Base-by-base conservation (phyloP, 106 monocot genomes). In the Narthecium ossifragum region DNA sequence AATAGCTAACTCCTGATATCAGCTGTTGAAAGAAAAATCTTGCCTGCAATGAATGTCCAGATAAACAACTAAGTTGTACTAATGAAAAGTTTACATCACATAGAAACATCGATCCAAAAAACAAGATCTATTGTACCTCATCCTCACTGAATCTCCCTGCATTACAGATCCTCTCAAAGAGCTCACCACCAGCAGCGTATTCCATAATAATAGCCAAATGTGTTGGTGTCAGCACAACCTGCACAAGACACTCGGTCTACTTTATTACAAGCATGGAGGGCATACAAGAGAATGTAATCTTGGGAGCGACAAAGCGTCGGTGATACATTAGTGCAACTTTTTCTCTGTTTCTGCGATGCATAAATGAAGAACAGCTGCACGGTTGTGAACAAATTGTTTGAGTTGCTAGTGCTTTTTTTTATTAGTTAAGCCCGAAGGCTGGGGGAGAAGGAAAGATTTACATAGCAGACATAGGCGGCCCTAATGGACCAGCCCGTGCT, bases 151-250 rank as follows among this genome's bases (percentile, higher is more conserved):
- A 82, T 56, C 76, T 76, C 34, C 81, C 76, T 11, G 72, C 76
- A 69, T 68, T 73, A 48, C 81, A 82, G 47, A 82, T 82, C 62
- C 65, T 82, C 48, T 76, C 76, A 31, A 82, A 82, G n/a, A 82
- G 76, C 54, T 82, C 81, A 18, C 81, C 81, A 18, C 81, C 81
- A 26, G 81, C 62, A 10, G 81, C 81, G 32, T 82, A 82, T 57
- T 82, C 81, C 76, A 82, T 82, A 6, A 72, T 69, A 40, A 82
- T 76, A 6, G 72, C 81, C 38, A 82, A 40, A 73, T 82, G 76
- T 23, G 60, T 69, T 11, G 81, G 60, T 26, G 81, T 82, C 34
- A 82, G 47, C 15, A 76, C 26, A 2, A 82, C 81, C 81, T 82
- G 68, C n/a, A 55, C 18, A 31, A 53, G 27, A 5, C 5, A 36